Evolutionary conservation across 768 basidiomycete species (phyloP).

Genomic region (Lentinula raphanica): DNA sequence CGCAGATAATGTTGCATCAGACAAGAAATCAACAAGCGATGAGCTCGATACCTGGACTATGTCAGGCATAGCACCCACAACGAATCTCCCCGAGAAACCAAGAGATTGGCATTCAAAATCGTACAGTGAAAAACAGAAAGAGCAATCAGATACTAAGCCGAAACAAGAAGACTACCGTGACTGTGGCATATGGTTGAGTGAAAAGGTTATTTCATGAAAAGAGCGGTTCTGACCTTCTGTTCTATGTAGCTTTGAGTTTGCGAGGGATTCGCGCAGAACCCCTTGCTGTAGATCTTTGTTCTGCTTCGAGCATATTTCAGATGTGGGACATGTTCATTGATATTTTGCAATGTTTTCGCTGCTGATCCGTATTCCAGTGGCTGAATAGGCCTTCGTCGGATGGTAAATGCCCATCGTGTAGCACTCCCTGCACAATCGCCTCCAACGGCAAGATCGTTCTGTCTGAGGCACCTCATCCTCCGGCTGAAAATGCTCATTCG

Average conservation of each 20-base stretch:
- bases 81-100: background rate
- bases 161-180: background rate
- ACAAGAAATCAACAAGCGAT: background rate
- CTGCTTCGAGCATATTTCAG: background rate
- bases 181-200: conserved; percentile 1
- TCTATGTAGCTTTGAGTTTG: background rate
- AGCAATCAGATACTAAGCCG: background rate
- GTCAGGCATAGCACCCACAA: background rate
- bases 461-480: background rate
- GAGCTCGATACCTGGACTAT: conserved; percentile 1
- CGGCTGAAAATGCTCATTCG: background rate
- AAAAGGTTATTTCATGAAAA: background rate
- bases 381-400: background rate
- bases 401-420: conserved; percentile 1
- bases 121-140: background rate
- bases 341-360: background rate
- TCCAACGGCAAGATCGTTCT: background rate
- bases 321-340: background rate
- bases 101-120: conserved; percentile 1
- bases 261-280: background rate
- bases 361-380: background rate
- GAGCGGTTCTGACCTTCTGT: background rate
- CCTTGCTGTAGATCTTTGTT: conserved; percentile 1
- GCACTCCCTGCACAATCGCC: background rate
- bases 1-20: background rate